Evolutionary conservation across 1,284 basidiomycete species (phyloP).

Genomic region (Phellopilus nigrolimitatus): DNA sequence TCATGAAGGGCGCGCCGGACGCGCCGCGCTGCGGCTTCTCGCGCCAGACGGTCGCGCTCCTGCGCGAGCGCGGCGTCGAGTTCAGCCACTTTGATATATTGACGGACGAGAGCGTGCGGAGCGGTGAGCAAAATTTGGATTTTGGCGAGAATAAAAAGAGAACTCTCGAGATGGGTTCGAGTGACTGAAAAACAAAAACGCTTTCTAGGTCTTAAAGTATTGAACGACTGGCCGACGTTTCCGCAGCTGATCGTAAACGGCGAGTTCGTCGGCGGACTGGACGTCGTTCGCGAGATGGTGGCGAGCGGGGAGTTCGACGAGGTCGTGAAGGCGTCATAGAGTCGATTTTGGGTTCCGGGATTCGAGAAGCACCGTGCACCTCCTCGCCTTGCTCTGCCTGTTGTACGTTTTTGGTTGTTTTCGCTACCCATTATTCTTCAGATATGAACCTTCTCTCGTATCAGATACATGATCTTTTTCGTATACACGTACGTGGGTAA

Average conservation of each 20-base stretch:
- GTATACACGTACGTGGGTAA: too few relatives aligned
- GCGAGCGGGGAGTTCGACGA: conserved; percentile 42
- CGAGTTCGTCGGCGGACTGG: conserved; percentile 68
- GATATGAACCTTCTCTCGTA: too few relatives aligned
- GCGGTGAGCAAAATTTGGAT: conserved; percentile 36
- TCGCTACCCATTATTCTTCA: too few relatives aligned
- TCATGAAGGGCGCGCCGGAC: conserved; percentile 96
- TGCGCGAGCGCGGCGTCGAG: conserved; percentile 56
- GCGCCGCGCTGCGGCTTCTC: conserved; percentile 85
- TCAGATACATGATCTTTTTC: too few relatives aligned
- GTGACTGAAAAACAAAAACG: neutral
- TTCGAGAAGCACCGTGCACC: too few relatives aligned
- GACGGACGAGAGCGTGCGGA: conserved; percentile 63
- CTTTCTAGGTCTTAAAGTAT: conserved; percentile 44
- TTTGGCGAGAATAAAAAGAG: neutral
- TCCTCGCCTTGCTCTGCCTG: too few relatives aligned
- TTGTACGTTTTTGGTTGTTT: too few relatives aligned
- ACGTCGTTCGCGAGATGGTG: conserved; percentile 63
- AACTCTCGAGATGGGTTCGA: too few relatives aligned
- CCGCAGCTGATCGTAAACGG: conserved; percentile 63
- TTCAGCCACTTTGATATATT: conserved; percentile 76
- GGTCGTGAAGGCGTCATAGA: conserved; percentile 21
- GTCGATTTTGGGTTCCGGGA: too few relatives aligned
- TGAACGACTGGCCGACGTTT: conserved; percentile 68
- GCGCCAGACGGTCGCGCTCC: conserved; percentile 61